Percentiles rank a stretch among this genome's conserved stretches.
phyloP scores from a whole-genome alignment of 345 rosid genomes.

The Atalantia buxifolia region DNA sequence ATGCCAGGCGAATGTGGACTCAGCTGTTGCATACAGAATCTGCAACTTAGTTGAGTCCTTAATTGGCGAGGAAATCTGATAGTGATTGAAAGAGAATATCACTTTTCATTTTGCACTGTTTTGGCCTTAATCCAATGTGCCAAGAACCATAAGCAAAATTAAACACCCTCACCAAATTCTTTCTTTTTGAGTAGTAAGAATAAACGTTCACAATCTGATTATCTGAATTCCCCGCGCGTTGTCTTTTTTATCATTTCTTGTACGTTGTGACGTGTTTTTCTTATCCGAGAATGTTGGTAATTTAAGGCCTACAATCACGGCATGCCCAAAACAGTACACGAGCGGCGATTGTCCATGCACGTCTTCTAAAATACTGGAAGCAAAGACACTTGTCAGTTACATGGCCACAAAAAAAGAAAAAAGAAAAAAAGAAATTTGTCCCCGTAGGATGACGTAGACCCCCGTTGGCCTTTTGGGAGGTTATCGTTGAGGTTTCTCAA shows the following conservation, averaged over 20 bases:
- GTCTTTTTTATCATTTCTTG: not conserved
- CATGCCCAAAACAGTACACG: not conserved
- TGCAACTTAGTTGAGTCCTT: too few relatives aligned
- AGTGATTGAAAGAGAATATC: not conserved
- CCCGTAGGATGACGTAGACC: not conserved
- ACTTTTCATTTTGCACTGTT: not conserved
- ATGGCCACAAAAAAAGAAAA: not conserved
- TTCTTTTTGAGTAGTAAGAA: not conserved
- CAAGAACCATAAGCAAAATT: not conserved
- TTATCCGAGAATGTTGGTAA: too few relatives aligned
- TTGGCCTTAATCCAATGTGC: not conserved
- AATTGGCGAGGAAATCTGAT: not conserved
- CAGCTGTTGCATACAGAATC: too few relatives aligned
- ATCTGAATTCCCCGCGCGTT: too few relatives aligned
- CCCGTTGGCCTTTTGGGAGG: too few relatives aligned
- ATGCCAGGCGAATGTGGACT: too few relatives aligned
- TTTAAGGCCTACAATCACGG: not conserved
- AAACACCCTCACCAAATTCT: not conserved
- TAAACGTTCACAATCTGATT: not conserved
- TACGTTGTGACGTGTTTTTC: not conserved
- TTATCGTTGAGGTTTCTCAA: too few relatives aligned
- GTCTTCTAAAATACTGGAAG: not conserved
- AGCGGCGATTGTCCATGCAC: too few relatives aligned
- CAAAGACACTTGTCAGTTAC: not conserved
- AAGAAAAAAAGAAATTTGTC: not conserved